These are phyloP conservation scores for Vitis rupestris DNA, from an alignment of 164 flowering plant species.

Conservation along the genomic window DNA sequence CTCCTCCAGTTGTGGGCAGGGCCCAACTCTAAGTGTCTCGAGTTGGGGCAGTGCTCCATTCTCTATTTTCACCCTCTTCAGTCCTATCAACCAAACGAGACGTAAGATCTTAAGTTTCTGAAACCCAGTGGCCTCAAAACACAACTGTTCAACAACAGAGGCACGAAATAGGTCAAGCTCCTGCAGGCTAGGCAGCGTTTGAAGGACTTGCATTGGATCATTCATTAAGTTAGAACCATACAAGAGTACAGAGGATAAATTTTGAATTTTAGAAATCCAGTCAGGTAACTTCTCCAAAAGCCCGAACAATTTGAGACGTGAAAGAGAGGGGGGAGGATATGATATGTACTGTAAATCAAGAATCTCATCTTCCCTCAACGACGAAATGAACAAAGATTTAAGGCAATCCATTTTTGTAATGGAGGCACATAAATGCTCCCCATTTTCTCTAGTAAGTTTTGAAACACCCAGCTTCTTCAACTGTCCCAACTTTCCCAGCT, in stretches of 20 bases:
- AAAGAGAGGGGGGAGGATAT: slow-evolving; percentile 2
- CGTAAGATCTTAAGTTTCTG: slow-evolving; percentile 7
- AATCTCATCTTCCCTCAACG: not conserved
- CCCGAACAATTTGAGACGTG: slow-evolving; percentile 5
- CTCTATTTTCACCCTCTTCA: not conserved
- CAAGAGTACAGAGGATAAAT: too few species aligned
- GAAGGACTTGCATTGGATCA: not conserved
- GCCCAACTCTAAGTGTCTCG: not conserved
- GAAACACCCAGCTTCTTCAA: slow-evolving; percentile 2
- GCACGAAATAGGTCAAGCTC: not conserved
- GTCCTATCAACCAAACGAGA: not conserved
- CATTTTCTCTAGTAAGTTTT: slow-evolving; percentile 3
- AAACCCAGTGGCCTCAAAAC: slow-evolving; percentile 6
- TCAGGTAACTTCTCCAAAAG: slow-evolving; percentile 7
- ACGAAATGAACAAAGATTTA: not conserved
- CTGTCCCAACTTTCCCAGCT: not conserved
- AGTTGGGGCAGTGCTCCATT: slow-evolving; percentile 13
- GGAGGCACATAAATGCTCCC: slow-evolving; percentile 1
- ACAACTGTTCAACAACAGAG: not conserved
- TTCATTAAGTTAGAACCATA: too few species aligned
- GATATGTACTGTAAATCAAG: not conserved
- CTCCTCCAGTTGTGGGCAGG: too few species aligned
- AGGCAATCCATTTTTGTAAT: slow-evolving; percentile 17
- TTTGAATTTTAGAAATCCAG: slow-evolving; percentile 12
- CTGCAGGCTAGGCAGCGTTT: slow-evolving; percentile 11